A percentile compares a stretch with the other conserved stretches of the same genome.
Evolutionary conservation across 345 rosid species (phyloP).

Genomic region (Salix suchowensis): DNA sequence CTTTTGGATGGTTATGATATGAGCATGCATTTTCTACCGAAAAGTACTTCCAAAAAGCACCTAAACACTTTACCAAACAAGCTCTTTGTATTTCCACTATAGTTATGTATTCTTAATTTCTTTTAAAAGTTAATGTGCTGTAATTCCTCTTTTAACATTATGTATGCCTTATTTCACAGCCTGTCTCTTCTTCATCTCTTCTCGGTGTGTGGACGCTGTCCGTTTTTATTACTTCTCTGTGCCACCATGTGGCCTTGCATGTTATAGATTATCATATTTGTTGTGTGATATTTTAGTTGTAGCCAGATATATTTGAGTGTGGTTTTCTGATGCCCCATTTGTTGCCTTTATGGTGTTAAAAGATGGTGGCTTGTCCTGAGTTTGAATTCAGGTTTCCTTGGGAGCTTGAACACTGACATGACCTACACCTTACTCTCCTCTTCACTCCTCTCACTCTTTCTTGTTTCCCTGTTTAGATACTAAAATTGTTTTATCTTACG

Average conservation of each 20-base stretch:
- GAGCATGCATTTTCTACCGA: too few relatives aligned
- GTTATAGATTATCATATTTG: neutral
- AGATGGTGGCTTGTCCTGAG: neutral
- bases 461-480: neutral
- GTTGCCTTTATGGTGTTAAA: neutral
- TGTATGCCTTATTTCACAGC: neutral
- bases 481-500: constrained; percentile 6
- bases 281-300: neutral
- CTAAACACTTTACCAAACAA: neutral
- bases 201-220: neutral
- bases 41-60: neutral
- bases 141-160: neutral
- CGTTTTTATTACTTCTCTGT: neutral
- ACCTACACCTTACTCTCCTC: neutral
- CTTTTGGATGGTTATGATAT: neutral
- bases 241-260: neutral
- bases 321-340: neutral
- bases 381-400: constrained; percentile 3
- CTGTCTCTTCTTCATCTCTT: neutral
- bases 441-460: neutral
- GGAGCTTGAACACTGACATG: constrained; percentile 2
- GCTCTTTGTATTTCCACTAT: neutral
- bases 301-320: neutral
- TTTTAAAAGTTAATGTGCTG: neutral
- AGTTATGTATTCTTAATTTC: neutral